A percentile compares a stretch with the other conserved stretches of the same genome.
Evolutionary conservation across 495 filamentous ascomycete species (phyloP).

Genomic region (Tuber indicum): DNA sequence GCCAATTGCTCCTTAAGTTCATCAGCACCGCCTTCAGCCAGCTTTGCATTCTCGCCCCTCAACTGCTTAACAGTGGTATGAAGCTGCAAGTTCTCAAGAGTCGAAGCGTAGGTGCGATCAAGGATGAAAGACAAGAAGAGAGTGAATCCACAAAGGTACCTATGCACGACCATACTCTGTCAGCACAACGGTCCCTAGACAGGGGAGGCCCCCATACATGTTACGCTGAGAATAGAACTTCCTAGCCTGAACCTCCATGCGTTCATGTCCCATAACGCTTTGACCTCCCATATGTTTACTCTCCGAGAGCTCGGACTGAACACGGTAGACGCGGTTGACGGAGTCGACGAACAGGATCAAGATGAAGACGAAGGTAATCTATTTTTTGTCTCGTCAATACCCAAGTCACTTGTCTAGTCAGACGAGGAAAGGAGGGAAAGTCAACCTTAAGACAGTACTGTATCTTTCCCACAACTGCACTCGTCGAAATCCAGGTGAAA

Average conservation of each 20-base stretch:
- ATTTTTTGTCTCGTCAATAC: slow-evolving; percentile 43
- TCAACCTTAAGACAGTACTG: slow-evolving; percentile 73
- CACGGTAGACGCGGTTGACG: slow-evolving; percentile 95
- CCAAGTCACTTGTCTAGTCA: not conserved
- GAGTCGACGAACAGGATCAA: slow-evolving; percentile 96
- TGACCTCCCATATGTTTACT: slow-evolving; percentile 51
- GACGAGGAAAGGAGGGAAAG: slow-evolving; percentile 7
- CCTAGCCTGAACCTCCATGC: slow-evolving; percentile 96
- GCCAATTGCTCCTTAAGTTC: slow-evolving; percentile 63
- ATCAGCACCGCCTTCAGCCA: slow-evolving; percentile 55
- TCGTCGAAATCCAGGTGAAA: slow-evolving; percentile 85
- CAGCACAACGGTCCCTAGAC: slow-evolving; percentile 7
- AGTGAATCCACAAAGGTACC: slow-evolving; percentile 96
- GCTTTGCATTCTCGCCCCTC: slow-evolving; percentile 72
- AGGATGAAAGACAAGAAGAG: slow-evolving; percentile 98
- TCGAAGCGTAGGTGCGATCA: slow-evolving; percentile 98
- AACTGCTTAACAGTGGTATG: slow-evolving; percentile 86
- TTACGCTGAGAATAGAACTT: slow-evolving; percentile 99
- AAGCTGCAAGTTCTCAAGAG: slow-evolving; percentile 84
- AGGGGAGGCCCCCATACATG: slow-evolving; percentile 52
- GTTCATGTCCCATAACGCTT: slow-evolving; percentile 75
- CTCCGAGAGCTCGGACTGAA: slow-evolving; percentile 75
- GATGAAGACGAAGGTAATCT: slow-evolving; percentile 99
- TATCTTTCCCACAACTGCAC: slow-evolving; percentile 67
- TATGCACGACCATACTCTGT: slow-evolving; percentile 14